phyloP scores from a whole-genome alignment of 164 flowering plant species.

The Berberis vulgaris region DNA sequence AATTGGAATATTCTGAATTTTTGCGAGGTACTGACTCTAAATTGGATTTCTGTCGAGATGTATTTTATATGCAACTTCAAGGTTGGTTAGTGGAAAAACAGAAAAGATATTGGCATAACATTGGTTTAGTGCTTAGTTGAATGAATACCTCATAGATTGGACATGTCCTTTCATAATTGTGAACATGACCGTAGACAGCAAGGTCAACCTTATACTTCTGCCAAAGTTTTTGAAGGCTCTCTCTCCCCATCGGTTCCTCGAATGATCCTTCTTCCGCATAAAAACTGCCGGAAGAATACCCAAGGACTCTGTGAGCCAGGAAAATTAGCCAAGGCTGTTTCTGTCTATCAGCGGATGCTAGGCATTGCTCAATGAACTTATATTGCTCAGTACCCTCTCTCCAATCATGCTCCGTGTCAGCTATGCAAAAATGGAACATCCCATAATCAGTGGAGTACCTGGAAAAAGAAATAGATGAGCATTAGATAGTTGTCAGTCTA shows the following conservation, averaged over 20 bases:
- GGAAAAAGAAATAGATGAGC: slow-evolving; percentile 3
- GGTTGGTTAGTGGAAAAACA: background rate
- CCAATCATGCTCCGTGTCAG: slow-evolving; percentile 94
- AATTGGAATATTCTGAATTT: no score
- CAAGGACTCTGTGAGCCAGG: slow-evolving; percentile 86
- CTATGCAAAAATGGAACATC: slow-evolving; percentile 87
- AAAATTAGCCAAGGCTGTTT: slow-evolving; percentile 96
- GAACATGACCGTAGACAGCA: slow-evolving; percentile 87
- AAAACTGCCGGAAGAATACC: slow-evolving; percentile 58
- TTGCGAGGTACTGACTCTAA: no score
- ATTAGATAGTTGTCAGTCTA: background rate
- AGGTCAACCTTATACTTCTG: slow-evolving; percentile 91
- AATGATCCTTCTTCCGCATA: slow-evolving; percentile 75
- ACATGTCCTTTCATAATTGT: slow-evolving; percentile 89
- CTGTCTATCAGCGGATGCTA: slow-evolving; percentile 73
- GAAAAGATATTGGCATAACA: background rate
- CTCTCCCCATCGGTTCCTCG: slow-evolving; percentile 92
- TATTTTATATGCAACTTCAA: background rate
- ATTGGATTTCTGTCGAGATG: no score
- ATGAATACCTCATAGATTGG: slow-evolving; percentile 74
- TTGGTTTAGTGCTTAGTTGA: background rate
- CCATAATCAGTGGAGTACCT: slow-evolving; percentile 96
- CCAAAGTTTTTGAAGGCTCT: slow-evolving; percentile 84
- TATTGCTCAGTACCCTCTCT: slow-evolving; percentile 87
- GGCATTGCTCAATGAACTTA: slow-evolving; percentile 73